Base-by-base conservation (phyloP, 495 filamentous ascomycete genomes). In the Neurospora hispaniola region DNA sequence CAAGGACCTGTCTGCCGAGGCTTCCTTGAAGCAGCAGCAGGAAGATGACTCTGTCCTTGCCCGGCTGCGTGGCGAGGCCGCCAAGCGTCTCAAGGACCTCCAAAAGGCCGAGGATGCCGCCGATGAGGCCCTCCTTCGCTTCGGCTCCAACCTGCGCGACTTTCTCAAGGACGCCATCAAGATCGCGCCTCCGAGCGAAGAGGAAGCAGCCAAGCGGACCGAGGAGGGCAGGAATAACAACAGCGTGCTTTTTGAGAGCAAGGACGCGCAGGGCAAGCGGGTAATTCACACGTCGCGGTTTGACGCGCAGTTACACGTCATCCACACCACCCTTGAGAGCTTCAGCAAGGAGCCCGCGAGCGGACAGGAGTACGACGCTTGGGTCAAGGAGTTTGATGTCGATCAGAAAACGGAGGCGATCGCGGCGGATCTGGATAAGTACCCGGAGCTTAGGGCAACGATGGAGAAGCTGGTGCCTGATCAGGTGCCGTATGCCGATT, bases 381-480 rank as follows among this genome's bases (percentile, higher is more conserved):
- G 94, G 89, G 86, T 87, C 71, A 86, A 90, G 74, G 86, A 85
- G 2, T 98, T 98, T 80, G 88, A 93, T 75, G 87, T 92, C 18
- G 94, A 95, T 8, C 87, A 84, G 73, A 93, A 96, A 87, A 98
- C 96, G 16, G 92, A 92, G 69, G 90, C 90, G 70, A 96, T 99
- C 73, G 88, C 90, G 70, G 85, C 85, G 69, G 94, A 98, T 80
- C 78, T 99, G 72, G 91, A 94, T 73, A 93, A 91, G 75, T 97
- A 97, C 76, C 89, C 91, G 31, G 96, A 98, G 82, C 85, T 99
- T 73, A 87, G 96, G 73, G 81, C 87, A 48, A 94, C 94, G 5
- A 98, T 98, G 96, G 96, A 97, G 87, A 94, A 92, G 84, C 86
- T 97, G 70, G 96, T 98, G 27, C 96, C 96, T 20, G 94, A 94